A percentile compares a stretch with the other conserved stretches of the same genome.
phyloP scores from a whole-genome alignment of 768 basidiomycete species.

The Clitopilus passeckerianus region DNA sequence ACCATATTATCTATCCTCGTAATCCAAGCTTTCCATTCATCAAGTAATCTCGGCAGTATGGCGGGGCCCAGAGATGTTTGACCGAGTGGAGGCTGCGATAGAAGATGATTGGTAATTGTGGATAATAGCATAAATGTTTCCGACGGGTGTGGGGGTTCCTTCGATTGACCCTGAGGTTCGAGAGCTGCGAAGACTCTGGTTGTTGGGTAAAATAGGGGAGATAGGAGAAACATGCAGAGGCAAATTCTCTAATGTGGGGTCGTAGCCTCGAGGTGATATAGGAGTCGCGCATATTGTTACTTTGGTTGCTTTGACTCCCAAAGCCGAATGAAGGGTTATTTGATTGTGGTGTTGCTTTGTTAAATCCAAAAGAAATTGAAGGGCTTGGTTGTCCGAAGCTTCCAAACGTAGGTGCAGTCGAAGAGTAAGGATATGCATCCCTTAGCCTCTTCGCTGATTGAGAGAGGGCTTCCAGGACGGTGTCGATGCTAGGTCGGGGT shows the following conservation, averaged over 20 bases:
- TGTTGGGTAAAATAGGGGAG: constrained; percentile 67
- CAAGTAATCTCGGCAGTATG: constrained; percentile 56
- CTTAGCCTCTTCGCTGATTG: constrained; percentile 68
- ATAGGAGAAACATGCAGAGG: constrained; percentile 73
- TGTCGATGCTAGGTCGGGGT: constrained; percentile 79
- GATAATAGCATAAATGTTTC: constrained; percentile 74
- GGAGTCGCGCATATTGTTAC: constrained; percentile 61
- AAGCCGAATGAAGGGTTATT: constrained; percentile 19
- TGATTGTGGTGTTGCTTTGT: constrained; percentile 10
- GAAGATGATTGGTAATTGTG: constrained; percentile 60
- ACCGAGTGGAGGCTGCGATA: constrained; percentile 63
- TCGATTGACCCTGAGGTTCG: constrained; percentile 39
- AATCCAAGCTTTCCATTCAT: constrained; percentile 81
- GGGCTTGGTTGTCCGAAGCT: constrained; percentile 15
- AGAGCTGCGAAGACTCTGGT: constrained; percentile 19
- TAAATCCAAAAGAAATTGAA: constrained; percentile 28
- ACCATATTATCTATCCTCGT: constrained; percentile 63
- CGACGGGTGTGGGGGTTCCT: constrained; percentile 63
- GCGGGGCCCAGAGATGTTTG: constrained; percentile 53
- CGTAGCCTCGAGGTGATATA: constrained; percentile 74
- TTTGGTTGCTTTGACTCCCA: constrained; percentile 5
- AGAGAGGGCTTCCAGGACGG: constrained; percentile 62
- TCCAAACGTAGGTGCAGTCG: constrained; percentile 28
- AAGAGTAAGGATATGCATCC: constrained; percentile 81
- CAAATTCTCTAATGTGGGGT: constrained; percentile 73